These are phyloP conservation scores for Penstemon davidsonii DNA, from an alignment of 257 asterid genomes.

Conservation along the genomic window DNA sequence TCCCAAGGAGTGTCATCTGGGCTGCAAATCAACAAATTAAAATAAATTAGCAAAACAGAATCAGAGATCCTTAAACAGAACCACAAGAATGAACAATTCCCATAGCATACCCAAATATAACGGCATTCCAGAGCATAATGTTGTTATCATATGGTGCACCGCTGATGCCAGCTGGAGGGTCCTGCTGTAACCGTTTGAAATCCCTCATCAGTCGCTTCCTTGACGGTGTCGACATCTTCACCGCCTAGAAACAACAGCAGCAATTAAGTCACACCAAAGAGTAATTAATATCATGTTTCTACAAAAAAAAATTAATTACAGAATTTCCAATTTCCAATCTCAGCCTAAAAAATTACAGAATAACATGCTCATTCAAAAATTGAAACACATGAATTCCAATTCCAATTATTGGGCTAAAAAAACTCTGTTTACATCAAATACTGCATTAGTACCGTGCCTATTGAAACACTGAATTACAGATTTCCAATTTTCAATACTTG, in stretches of 20 bases:
- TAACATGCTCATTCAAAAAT: neutral
- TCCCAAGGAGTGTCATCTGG: slow-evolving; percentile 98
- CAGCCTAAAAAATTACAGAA: no score
- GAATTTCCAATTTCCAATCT: no score
- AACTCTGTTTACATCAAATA: neutral
- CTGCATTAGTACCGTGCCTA: neutral
- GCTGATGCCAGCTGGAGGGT: slow-evolving; percentile 94
- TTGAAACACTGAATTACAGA: neutral
- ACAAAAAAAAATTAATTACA: slow-evolving; percentile 6
- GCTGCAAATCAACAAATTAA: slow-evolving; percentile 47
- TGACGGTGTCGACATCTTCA: slow-evolving; percentile 84
- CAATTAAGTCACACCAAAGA: neutral
- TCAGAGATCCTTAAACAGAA: neutral
- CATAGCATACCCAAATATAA: slow-evolving; percentile 71
- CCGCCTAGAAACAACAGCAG: slow-evolving; percentile 32
- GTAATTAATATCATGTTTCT: neutral
- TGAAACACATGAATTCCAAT: neutral
- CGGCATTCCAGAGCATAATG: slow-evolving; percentile 95
- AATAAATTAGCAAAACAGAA: slow-evolving; percentile 14
- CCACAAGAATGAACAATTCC: slow-evolving; percentile 9
- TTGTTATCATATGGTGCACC: slow-evolving; percentile 93
- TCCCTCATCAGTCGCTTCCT: slow-evolving; percentile 96
- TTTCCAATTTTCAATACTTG: neutral
- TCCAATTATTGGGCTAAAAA: neutral
- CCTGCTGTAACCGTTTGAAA: slow-evolving; percentile 89